Evolutionary conservation across 2,329 filamentous ascomycete species (phyloP).

Genomic region (Exophiala dermatitidis): DNA sequence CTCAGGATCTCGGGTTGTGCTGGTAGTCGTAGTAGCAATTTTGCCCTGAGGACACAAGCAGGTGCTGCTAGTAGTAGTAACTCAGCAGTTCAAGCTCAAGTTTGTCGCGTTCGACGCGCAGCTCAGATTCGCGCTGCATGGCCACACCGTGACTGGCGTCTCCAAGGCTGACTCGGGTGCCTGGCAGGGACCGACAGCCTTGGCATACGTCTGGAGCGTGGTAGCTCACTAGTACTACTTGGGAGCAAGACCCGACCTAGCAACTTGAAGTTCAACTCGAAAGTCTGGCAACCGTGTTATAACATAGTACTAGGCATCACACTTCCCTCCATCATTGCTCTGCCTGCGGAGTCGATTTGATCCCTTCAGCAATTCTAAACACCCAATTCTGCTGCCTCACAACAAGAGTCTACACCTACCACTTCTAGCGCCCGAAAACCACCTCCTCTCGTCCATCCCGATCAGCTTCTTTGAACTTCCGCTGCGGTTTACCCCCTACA

Average conservation of each 20-base stretch:
- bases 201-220: neutral
- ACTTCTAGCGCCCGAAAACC: neutral
- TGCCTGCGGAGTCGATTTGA: slow-evolving; percentile 7
- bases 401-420: neutral
- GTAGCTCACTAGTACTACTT: too few species aligned
- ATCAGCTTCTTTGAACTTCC: neutral
- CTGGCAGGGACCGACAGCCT: neutral
- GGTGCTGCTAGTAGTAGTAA: too few species aligned
- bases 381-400: neutral
- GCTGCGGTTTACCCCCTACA: neutral
- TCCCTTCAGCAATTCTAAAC: neutral
- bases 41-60: too few species aligned
- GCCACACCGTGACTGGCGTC: too few species aligned
- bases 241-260: too few species aligned
- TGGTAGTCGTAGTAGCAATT: too few species aligned
- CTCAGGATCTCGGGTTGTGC: too few species aligned
- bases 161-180: too few species aligned
- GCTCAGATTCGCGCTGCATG: too few species aligned
- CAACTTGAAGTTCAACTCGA: too few species aligned
- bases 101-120: too few species aligned
- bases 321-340: slow-evolving; percentile 14
- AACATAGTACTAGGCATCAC: neutral
- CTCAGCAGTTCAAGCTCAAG: too few species aligned
- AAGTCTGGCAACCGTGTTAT: neutral
- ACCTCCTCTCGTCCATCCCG: neutral